These are phyloP conservation scores for Neurospora sublineolata DNA, from an alignment of 495 filamentous ascomycete genomes.

Conservation along the genomic window DNA sequence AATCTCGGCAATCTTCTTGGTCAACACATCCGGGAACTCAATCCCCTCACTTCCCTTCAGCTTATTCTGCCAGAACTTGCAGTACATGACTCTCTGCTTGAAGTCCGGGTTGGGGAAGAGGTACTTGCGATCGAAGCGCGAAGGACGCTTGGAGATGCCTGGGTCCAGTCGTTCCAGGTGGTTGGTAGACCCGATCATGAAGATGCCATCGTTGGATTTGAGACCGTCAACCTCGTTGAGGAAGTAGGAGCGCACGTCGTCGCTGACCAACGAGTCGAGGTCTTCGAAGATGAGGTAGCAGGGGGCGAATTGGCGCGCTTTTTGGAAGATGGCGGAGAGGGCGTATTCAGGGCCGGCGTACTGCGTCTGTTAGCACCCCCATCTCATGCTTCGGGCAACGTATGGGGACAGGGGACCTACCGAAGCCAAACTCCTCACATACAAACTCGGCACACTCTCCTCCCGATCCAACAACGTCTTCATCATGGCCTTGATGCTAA, in stretches of 20 bases:
- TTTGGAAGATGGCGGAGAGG: constrained; percentile 38
- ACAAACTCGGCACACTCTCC: constrained; percentile 23
- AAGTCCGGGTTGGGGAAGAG: constrained; percentile 43
- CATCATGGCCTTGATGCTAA: constrained; percentile 57
- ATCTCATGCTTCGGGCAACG: no score
- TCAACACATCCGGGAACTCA: constrained; percentile 44
- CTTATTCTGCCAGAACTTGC: constrained; percentile 48
- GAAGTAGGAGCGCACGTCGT: constrained; percentile 48
- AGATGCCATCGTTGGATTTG: constrained; percentile 53
- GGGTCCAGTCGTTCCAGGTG: constrained; percentile 48
- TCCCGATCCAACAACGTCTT: constrained; percentile 36
- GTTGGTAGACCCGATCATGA: constrained; percentile 56
- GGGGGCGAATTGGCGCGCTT: constrained; percentile 39
- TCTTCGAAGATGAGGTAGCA: constrained; percentile 53
- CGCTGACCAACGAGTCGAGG: constrained; percentile 49
- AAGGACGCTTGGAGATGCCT: constrained; percentile 52
- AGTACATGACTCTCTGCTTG: constrained; percentile 45
- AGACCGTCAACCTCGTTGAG: constrained; percentile 63
- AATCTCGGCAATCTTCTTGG: constrained; percentile 42
- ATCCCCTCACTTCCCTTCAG: constrained; percentile 40
- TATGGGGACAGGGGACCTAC: constrained; percentile 12
- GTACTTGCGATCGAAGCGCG: constrained; percentile 55
- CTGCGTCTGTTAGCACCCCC: constrained; percentile 7
- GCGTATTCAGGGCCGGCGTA: constrained; percentile 32
- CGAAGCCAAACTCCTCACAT: constrained; percentile 26